Evolutionary conservation across 257 asterid genomes (phyloP).

Genomic region (Nyctanthes arbortristis): DNA sequence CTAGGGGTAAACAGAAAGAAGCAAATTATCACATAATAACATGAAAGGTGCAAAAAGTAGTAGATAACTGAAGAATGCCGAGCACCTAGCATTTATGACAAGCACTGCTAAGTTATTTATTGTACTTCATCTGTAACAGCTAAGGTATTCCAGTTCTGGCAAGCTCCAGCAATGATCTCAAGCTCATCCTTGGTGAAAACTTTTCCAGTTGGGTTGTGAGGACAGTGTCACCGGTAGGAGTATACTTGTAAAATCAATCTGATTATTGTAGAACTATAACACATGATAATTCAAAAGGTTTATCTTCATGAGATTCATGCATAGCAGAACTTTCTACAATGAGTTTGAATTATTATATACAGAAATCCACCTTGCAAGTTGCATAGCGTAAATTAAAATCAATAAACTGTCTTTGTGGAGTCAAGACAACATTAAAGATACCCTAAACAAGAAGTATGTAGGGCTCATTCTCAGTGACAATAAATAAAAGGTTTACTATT

Average conservation of each 20-base stretch:
- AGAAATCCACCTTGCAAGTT: neutral
- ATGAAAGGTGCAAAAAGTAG: neutral
- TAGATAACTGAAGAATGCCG: slow-evolving; percentile 7
- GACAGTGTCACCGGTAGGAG: slow-evolving; percentile 61
- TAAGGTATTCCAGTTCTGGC: slow-evolving; percentile 63
- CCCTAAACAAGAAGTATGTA: neutral
- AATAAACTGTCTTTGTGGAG: neutral
- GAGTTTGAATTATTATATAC: neutral
- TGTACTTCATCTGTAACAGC: slow-evolving; percentile 97
- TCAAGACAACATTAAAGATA: neutral
- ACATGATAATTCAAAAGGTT: neutral
- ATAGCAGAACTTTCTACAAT: neutral
- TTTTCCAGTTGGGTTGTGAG: slow-evolving; percentile 97
- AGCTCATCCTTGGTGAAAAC: slow-evolving; percentile 78
- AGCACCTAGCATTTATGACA: slow-evolving; percentile 9
- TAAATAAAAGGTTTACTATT: neutral
- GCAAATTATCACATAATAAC: neutral
- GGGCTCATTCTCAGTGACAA: neutral
- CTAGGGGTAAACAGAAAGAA: neutral
- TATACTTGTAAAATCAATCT: slow-evolving; percentile 24
- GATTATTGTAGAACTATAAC: neutral
- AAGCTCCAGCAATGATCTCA: slow-evolving; percentile 78
- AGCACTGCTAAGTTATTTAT: slow-evolving; percentile 14
- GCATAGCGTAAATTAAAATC: neutral
- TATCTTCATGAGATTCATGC: neutral